These are phyloP conservation scores for Colletotrichum sp. DNA, from an alignment of 2,329 filamentous ascomycete species.

Conservation along the genomic window DNA sequence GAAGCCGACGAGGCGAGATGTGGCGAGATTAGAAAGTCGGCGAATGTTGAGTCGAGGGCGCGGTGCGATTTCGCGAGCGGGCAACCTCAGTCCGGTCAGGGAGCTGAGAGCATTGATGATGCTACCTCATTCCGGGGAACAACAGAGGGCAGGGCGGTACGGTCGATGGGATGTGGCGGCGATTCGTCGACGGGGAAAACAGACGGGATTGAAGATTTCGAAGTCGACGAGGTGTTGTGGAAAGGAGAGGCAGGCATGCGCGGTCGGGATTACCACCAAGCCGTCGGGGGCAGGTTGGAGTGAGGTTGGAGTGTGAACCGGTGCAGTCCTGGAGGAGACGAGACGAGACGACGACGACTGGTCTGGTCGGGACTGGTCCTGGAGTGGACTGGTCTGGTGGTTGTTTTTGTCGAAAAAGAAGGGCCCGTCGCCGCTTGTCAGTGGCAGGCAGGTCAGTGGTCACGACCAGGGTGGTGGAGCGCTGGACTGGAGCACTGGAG, in stretches of 20 bases:
- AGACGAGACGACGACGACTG: background rate
- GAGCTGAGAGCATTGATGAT: slow-evolving; percentile 61
- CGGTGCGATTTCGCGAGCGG: slow-evolving; percentile 16
- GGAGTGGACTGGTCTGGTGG: background rate
- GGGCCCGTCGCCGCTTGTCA: slow-evolving; percentile 16
- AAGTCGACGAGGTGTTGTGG: background rate
- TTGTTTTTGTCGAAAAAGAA: slow-evolving; percentile 20
- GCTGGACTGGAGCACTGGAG: background rate
- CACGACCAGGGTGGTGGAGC: slow-evolving; percentile 16
- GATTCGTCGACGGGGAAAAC: background rate
- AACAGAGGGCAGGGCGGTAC: background rate
- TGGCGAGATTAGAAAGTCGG: slow-evolving; percentile 2
- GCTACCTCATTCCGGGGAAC: slow-evolving; percentile 62
- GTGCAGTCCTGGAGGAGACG: background rate
- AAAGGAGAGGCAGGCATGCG: slow-evolving; percentile 3
- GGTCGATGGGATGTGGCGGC: background rate
- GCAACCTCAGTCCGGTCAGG: slow-evolving; percentile 61
- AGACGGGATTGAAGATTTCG: background rate
- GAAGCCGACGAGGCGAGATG: background rate
- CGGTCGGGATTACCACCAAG: slow-evolving; percentile 5
- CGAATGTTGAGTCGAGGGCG: slow-evolving; percentile 11
- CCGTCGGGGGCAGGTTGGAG: slow-evolving; percentile 9
- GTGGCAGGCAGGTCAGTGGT: slow-evolving; percentile 6
- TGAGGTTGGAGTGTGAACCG: slow-evolving; percentile 15
- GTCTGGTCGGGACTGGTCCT: background rate